Conservation (phyloP, 768 basidiomycete genomes). For the Royoungia palumana region DNA sequence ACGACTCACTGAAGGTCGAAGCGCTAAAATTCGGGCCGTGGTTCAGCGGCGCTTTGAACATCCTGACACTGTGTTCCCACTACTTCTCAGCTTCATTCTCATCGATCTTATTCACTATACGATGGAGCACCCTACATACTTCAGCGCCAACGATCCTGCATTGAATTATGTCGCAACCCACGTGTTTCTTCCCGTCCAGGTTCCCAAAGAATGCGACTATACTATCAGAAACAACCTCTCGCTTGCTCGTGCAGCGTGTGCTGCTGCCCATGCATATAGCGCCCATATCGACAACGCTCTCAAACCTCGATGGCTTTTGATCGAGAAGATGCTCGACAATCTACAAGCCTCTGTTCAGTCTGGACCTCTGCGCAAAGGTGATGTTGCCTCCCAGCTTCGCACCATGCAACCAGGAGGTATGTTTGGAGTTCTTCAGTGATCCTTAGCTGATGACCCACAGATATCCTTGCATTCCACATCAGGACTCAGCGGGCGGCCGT, state of each 20-base stretch:
- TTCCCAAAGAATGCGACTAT: neutral
- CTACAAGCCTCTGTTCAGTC: neutral
- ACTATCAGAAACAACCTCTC: neutral
- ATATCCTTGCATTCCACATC: slow-evolving; percentile 35
- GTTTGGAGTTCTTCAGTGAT: no score
- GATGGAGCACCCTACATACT: no score
- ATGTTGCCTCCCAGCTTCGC: neutral
- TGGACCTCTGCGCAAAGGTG: neutral
- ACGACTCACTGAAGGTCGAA: no score
- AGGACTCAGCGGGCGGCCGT: slow-evolving; percentile 14
- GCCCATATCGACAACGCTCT: neutral
- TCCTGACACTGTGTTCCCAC: no score
- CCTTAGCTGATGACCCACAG: slow-evolving; percentile 18
- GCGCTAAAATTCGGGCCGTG: no score
- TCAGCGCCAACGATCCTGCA: no score
- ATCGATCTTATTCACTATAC: no score
- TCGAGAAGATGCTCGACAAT: slow-evolving; percentile 6
- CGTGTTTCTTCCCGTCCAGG: neutral
- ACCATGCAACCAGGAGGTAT: neutral
- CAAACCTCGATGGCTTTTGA: neutral
- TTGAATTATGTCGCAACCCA: neutral
- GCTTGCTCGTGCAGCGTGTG: slow-evolving; percentile 1
- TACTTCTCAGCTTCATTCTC: no score
- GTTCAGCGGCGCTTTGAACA: no score
- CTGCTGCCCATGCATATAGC: slow-evolving; percentile 1